These are phyloP conservation scores for Cercospora sesami DNA, from an alignment of 2,329 filamentous ascomycete species.

Conservation along the genomic window DNA sequence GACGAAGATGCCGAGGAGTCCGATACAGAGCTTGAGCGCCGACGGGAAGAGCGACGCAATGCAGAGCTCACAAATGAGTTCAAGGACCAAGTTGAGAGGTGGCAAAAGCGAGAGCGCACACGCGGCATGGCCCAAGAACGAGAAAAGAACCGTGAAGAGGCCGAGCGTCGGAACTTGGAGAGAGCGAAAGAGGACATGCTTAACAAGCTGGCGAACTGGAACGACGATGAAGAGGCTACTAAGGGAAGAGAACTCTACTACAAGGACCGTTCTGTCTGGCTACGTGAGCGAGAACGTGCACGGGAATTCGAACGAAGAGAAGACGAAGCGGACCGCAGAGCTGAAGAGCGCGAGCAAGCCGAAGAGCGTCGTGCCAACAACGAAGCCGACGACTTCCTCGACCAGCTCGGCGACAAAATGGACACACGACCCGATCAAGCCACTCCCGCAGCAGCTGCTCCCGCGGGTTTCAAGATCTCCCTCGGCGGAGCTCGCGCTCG, in stretches of 20 bases:
- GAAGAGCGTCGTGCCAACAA: slow-evolving; percentile 67
- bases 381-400: slow-evolving; percentile 88
- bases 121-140: slow-evolving; percentile 81
- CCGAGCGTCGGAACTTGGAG: slow-evolving; percentile 67
- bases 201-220: slow-evolving; percentile 75
- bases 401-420: slow-evolving; percentile 77
- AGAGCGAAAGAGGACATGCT: slow-evolving; percentile 67
- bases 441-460: slow-evolving; percentile 56
- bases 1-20: slow-evolving; percentile 86
- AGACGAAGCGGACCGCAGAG: slow-evolving; percentile 79
- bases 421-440: slow-evolving; percentile 59
- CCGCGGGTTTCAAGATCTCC: slow-evolving; percentile 76
- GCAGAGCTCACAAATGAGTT: slow-evolving; percentile 78
- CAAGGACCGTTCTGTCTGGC: slow-evolving; percentile 79
- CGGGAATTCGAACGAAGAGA: slow-evolving; percentile 70
- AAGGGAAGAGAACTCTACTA: slow-evolving; percentile 89
- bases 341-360: slow-evolving; percentile 73
- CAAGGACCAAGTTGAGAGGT: slow-evolving; percentile 81
- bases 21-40: slow-evolving; percentile 78
- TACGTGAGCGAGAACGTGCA: slow-evolving; percentile 73
- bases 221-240: slow-evolving; percentile 81
- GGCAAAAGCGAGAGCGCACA: slow-evolving; percentile 84
- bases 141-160: slow-evolving; percentile 75
- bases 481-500: slow-evolving; percentile 76
- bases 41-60: slow-evolving; percentile 69